Base-by-base conservation (phyloP, 371 early-diverging fungal genomes). In the Paraphysoderma sedebokerense region DNA sequence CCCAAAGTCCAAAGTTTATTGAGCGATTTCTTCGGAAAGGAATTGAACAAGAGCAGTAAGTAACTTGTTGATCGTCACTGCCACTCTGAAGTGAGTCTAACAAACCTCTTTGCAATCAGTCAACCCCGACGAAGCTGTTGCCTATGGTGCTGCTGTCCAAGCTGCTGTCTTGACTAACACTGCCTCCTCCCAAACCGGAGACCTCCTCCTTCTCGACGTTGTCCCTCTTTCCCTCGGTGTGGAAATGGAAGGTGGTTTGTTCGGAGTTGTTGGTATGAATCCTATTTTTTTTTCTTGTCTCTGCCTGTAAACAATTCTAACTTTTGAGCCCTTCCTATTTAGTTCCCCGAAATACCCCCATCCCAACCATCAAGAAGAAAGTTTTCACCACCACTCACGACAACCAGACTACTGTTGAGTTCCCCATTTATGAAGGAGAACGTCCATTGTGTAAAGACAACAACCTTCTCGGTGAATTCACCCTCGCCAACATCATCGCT, bases 71-170 rank as follows among this genome's bases (percentile, higher is more conserved):
- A n/a, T n/a, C n/a, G n/a, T n/a, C n/a, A n/a, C n/a, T n/a, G n/a
- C n/a, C n/a, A n/a, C n/a, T n/a, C n/a, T n/a, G n/a, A n/a, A n/a
- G n/a, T n/a, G n/a, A n/a, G n/a, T n/a, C n/a, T n/a, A n/a, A n/a
- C n/a, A n/a, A n/a, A n/a, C n/a, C n/a, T n/a, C n/a, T n/a, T n/a
- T n/a, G n/a, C n/a, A n/a, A n/a, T 66, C 79, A 40, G 83, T 90
- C 58, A 68, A 76, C 60, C 79, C 92, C 41, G 98, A 98, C 63
- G 98, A 98, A 67, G 88, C 92, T 46, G 87, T 98, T 52, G 87
- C 99, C 24, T 81, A 84, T 63, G 99, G 99, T 50, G 98, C 98
- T 66, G 98, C 98, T 32, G 85, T 89, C 52, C 98, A 97, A 72
- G 92, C 82, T 51, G 85, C 80, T 54, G 71, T 86, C 61, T 67